Conservation (phyloP, 139 green algal genomes). For the Nannochloris sp. region DNA sequence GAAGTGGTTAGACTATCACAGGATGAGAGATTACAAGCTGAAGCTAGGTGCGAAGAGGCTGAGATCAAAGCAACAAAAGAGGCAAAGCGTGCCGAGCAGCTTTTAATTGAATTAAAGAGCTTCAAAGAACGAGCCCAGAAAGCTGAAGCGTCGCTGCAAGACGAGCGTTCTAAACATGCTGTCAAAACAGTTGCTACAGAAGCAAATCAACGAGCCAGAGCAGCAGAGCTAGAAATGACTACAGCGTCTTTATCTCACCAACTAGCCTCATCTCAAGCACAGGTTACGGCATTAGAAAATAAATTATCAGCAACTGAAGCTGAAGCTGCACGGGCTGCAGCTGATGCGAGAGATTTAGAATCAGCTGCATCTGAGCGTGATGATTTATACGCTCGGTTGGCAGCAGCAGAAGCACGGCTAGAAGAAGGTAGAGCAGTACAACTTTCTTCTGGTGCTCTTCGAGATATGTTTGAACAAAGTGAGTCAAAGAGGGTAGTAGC, state of each 20-base stretch:
- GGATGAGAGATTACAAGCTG: constrained; percentile 11
- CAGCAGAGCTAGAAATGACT: constrained; percentile 10
- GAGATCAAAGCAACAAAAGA: not conserved
- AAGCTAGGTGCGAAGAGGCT: constrained; percentile 15
- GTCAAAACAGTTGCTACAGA: not conserved
- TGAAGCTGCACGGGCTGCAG: constrained; percentile 3
- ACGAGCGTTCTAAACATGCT: not conserved
- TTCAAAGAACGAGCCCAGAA: not conserved
- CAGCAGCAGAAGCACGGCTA: constrained; percentile 8
- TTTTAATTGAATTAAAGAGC: not conserved
- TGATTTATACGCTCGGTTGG: constrained; percentile 2
- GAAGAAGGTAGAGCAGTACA: constrained; percentile 8
- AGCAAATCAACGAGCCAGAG: not conserved
- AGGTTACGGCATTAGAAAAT: not conserved
- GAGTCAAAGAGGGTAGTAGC: constrained; percentile 13
- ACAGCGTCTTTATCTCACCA: not conserved
- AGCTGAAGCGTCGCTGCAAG: not conserved
- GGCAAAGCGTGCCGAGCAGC: not conserved
- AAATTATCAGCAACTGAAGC: not conserved
- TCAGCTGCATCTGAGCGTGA: constrained; percentile 12
- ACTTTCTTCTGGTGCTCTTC: not conserved
- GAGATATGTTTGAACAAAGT: constrained; percentile 3
- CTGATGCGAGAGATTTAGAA: constrained; percentile 15
- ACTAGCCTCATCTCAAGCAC: not conserved
- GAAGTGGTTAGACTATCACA: constrained; percentile 17